Evolutionary conservation across 2,329 filamentous ascomycete genomes (phyloP), one percentile per base, ranked within the genome.

Genomic region (Fusarium virguliforme): DNA sequence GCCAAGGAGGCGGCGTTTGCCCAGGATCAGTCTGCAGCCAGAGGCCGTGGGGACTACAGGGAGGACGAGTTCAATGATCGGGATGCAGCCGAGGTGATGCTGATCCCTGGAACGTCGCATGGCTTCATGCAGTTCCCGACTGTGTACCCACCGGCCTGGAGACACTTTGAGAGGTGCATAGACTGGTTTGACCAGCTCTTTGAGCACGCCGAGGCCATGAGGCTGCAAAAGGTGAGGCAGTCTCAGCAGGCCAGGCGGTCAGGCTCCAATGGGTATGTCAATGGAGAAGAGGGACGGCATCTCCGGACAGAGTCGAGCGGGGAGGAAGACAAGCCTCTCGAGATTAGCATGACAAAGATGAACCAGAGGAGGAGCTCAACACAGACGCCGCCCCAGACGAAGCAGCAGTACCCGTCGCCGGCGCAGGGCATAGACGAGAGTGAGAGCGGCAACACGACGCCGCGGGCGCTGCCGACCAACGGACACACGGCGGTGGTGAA

Each of bases 61-160:
- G 71, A 72, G 22, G 81, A 76, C 12, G 78, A 85, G 38, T 79
- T 81, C 24, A 83, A 87, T 40, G 81, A 83, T 12, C 76, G 73
- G 10, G 80, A 81, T 82, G 37, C 83, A 81, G 34, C 88, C 8
- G 94, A 98, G 76, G 93, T 98, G 2, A 89, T 90, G 18, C 85
- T 98, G 26, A 91, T 99, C 5, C 94, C 95, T 0, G 95, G 95
- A 0, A 94, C 97, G 54, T 94, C 91, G 4, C 96, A 99, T 76
- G 96, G 96, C 1, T 99, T 99, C 80, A 83, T 98, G 74, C 95
- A 98, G 78, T 97, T 99, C 77, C 94, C 94, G 0, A 86, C 89
- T 1, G 85, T 98, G 4, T 99, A 97, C 74, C 94, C 94, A 0
- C 94, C 96, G 8, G 95, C 93, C 1, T 97, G 94, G 93, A 92